Conservation (phyloP, 2,329 filamentous ascomycete species). For the Samsoniella hepiali region DNA sequence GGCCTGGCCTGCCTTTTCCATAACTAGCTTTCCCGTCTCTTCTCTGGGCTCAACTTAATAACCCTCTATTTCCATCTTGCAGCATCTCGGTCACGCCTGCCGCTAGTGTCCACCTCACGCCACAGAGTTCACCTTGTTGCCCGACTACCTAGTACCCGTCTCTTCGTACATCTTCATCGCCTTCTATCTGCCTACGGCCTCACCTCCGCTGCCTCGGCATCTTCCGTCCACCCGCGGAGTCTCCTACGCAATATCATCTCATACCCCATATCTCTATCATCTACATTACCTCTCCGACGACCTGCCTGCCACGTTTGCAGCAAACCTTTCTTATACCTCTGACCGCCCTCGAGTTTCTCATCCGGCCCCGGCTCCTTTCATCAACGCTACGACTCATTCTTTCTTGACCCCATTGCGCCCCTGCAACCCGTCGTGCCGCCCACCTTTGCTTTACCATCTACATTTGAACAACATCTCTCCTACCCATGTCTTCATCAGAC, state of each 20-base stretch:
- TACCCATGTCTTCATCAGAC: constrained; percentile 14
- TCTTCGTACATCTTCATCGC: not conserved
- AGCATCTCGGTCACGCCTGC: constrained; percentile 10
- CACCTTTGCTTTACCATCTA: not conserved
- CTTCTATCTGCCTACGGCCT: not conserved
- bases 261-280: not conserved
- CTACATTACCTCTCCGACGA: not conserved
- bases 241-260: not conserved
- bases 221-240: not conserved
- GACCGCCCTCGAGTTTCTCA: not conserved
- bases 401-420: not conserved
- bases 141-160: not conserved
- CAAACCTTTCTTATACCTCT: not conserved
- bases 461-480: not conserved
- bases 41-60: not conserved
- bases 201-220: not conserved
- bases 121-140: not conserved
- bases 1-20: not conserved
- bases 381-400: not conserved
- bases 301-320: not conserved
- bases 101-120: not conserved
- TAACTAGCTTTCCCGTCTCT: not conserved
- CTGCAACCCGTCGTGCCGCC: not conserved
- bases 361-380: not conserved
- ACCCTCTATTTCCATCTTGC: not conserved